Base-by-base conservation (phyloP, 2,329 filamentous ascomycete species). In the Cladobotryum mycophilum region DNA sequence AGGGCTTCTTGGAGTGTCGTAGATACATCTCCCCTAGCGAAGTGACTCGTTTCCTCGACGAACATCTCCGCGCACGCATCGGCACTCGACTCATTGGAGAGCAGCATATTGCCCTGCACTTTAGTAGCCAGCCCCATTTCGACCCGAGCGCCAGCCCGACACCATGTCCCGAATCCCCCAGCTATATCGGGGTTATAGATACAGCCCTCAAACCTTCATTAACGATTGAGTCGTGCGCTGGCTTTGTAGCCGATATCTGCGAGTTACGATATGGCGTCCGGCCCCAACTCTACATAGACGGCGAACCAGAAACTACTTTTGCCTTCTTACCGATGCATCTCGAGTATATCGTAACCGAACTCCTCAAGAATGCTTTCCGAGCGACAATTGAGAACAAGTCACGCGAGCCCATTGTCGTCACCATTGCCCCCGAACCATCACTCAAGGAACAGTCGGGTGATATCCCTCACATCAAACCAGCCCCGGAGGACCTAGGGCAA, bases 291-390 rank as follows among this genome's bases (percentile, higher is more conserved):
- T 72, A 85, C 43, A 86, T 99, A 61, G 87, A 91, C 58, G 93
- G 93, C 56, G 86, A 95, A 65, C 84, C 87, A 0, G 84, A 87
- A 47, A 89, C 91, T n/a, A 85, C 84, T 0, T 95, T 99, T 64
- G 90, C 92, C 17, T 93, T 95, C 63, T 85, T 99, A 8, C 93
- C 93, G 13, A 93, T 95, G 66, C 93, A 99, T 67, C 79, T 99
- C 20, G 92, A 97, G 69, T 99, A 99, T 68, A 96, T 99, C 57
- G 81, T 96, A 56, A 99, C 92, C 0, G 93, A 99, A 69, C 78
- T 99, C 1, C 79, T 99, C 52, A 99, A 99, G 70, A 99, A 99
- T 64, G 89, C 91, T 1, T 99, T 97, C 72, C 83, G 93, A 41
- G 92, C 93, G 4, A 95, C 89, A 0, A 84, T 97, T 9, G 93